Percentiles rank a stretch among this genome's conserved stretches.
phyloP scores from a whole-genome alignment of 495 filamentous ascomycete species.

The Thermothielavioides terrestris region DNA sequence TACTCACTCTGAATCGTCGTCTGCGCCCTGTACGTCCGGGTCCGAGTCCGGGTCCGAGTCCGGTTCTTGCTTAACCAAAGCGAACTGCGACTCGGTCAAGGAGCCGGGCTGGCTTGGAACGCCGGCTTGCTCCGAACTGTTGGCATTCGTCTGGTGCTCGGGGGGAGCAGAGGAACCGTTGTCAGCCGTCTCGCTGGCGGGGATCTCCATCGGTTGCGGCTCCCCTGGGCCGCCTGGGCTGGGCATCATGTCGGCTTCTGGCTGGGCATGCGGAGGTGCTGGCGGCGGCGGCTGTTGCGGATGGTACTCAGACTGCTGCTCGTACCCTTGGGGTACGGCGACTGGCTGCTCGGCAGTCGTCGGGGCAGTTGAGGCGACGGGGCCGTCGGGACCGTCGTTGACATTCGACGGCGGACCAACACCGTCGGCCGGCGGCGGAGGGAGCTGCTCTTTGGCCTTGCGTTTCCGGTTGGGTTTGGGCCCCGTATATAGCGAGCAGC shows the following conservation, averaged over 20 bases:
- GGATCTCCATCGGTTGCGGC: background rate
- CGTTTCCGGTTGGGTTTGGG: constrained; percentile 29
- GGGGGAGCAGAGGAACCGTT: background rate
- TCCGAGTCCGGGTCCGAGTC: background rate
- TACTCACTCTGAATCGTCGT: constrained; percentile 1
- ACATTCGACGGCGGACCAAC: background rate
- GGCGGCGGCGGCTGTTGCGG: background rate
- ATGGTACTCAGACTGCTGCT: background rate
- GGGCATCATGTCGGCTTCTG: background rate
- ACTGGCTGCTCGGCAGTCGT: background rate
- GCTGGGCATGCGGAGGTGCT: background rate
- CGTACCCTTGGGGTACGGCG: too few relatives aligned
- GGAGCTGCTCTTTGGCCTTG: constrained; percentile 22
- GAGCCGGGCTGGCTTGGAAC: background rate
- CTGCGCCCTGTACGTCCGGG: background rate
- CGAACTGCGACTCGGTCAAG: background rate
- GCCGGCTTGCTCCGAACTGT: background rate
- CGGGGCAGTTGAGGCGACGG: background rate
- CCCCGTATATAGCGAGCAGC: constrained; percentile 27
- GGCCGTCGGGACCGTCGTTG: background rate
- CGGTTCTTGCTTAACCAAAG: background rate
- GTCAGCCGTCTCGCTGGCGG: background rate
- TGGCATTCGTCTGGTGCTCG: background rate
- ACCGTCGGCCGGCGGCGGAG: background rate
- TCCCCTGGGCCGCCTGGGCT: background rate